phyloP scores from a whole-genome alignment of 257 asterid species.

The Jaltomata sinuosa region DNA sequence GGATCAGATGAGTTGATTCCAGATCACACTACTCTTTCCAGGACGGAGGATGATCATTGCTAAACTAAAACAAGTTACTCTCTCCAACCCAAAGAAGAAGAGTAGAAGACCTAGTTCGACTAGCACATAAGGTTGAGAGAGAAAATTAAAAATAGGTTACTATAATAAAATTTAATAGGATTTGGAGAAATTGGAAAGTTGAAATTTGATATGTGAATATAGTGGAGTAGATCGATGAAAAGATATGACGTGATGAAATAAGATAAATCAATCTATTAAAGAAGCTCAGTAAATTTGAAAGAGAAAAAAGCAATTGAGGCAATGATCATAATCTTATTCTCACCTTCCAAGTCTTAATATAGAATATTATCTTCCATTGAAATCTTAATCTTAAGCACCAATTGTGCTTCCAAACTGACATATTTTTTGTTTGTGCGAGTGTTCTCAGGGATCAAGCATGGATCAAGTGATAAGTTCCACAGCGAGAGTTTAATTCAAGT shows the following conservation, averaged over 20 bases:
- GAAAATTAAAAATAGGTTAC: background rate
- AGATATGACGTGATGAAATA: background rate
- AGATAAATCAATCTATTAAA: background rate
- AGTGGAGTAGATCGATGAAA: background rate
- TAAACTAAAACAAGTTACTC: background rate
- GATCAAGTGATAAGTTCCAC: conserved; percentile 17
- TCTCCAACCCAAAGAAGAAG: too few relatives aligned
- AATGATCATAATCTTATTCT: background rate
- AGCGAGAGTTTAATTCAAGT: conserved; percentile 22
- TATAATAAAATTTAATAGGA: background rate
- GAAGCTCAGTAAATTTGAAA: background rate
- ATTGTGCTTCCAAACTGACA: background rate
- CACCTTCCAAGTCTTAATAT: background rate
- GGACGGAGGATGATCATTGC: background rate
- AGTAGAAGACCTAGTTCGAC: background rate
- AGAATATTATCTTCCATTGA: background rate
- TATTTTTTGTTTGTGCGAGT: background rate
- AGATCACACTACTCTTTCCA: background rate
- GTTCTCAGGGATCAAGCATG: conserved; percentile 33
- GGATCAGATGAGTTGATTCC: background rate
- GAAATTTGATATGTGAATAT: background rate
- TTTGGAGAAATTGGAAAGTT: background rate
- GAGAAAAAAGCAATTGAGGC: background rate
- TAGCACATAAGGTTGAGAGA: background rate
- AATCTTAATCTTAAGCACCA: background rate